Percentiles rank a stretch among this genome's conserved stretches.
phyloP scores from a whole-genome alignment of 192 early-diverging fungal species.

The Chytriomyces sp. region DNA sequence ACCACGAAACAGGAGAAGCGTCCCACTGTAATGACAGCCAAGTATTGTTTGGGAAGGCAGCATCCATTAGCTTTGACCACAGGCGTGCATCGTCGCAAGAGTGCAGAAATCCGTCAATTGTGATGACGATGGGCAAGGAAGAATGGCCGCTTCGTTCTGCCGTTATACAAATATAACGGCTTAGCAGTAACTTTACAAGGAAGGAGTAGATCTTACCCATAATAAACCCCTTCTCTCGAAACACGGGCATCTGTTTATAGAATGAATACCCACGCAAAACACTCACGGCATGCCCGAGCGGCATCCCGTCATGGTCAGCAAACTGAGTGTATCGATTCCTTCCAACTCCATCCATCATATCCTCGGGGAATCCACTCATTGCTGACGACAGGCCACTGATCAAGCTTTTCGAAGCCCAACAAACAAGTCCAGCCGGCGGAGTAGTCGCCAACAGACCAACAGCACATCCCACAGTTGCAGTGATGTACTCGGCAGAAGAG shows the following conservation, averaged over 20 bases:
- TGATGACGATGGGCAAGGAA: constrained; percentile 28
- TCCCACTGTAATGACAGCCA: constrained; percentile 43
- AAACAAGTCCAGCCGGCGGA: neutral
- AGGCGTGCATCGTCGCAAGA: neutral
- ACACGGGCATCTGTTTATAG: constrained; percentile 32
- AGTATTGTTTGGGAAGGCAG: constrained; percentile 29
- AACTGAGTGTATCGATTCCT: constrained; percentile 2
- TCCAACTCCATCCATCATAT: constrained; percentile 22
- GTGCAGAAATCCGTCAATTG: constrained; percentile 39
- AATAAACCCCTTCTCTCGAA: constrained; percentile 37
- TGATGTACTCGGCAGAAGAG: neutral
- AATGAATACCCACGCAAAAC: constrained; percentile 14
- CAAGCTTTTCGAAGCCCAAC: neutral
- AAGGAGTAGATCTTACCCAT: constrained; percentile 23
- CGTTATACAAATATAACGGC: neutral
- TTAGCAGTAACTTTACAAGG: neutral
- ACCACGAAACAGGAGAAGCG: constrained; percentile 9
- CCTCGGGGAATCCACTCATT: neutral
- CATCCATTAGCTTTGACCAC: constrained; percentile 6
- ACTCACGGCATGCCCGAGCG: constrained; percentile 17
- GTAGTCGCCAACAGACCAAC: neutral
- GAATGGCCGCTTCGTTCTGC: constrained; percentile 6
- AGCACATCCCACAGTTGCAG: neutral
- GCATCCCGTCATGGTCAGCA: constrained; percentile 21
- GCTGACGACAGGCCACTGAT: neutral